phyloP scores from a whole-genome alignment of 352 stramenopile genomes.

The Halophytophthora batemanensis region DNA sequence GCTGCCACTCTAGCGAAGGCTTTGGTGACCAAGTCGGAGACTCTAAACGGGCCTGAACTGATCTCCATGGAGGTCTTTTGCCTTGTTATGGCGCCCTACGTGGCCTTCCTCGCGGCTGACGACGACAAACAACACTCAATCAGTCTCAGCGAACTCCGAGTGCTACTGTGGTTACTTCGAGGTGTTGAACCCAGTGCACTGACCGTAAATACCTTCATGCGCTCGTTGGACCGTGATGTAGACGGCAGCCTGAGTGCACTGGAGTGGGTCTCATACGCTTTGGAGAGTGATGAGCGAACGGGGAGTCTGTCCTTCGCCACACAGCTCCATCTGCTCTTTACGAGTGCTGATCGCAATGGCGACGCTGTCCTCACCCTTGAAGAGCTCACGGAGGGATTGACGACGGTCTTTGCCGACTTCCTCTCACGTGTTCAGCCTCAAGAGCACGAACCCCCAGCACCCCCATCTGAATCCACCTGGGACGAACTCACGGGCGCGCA shows the following conservation, averaged over 20 bases:
- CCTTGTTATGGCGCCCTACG: constrained; percentile 53
- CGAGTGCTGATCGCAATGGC: constrained; percentile 46
- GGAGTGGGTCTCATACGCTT: constrained; percentile 68
- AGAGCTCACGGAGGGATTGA: constrained; percentile 47
- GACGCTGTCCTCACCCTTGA: constrained; percentile 50
- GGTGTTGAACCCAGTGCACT: constrained; percentile 47
- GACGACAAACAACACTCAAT: constrained; percentile 57
- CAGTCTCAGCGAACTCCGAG: constrained; percentile 49
- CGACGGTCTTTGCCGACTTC: constrained; percentile 30
- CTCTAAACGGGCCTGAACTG: constrained; percentile 4
- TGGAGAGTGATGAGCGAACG: constrained; percentile 44
- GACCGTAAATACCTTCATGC: constrained; percentile 51
- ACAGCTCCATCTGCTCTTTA: constrained; percentile 57
- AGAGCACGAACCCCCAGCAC: background rate
- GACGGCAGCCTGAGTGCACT: constrained; percentile 50
- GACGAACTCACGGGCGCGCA: constrained; percentile 15
- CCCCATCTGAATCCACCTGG: constrained; percentile 16
- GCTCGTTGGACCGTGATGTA: constrained; percentile 51
- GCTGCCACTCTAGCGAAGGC: background rate
- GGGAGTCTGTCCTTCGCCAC: constrained; percentile 43
- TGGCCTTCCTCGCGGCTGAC: constrained; percentile 61
- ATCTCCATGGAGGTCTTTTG: constrained; percentile 61
- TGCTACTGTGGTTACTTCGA: constrained; percentile 66
- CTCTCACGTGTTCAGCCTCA: constrained; percentile 10
- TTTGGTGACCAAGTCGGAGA: background rate